Conservation (phyloP, 2,329 filamentous ascomycete species). For the Colletotrichum cuscutae region DNA sequence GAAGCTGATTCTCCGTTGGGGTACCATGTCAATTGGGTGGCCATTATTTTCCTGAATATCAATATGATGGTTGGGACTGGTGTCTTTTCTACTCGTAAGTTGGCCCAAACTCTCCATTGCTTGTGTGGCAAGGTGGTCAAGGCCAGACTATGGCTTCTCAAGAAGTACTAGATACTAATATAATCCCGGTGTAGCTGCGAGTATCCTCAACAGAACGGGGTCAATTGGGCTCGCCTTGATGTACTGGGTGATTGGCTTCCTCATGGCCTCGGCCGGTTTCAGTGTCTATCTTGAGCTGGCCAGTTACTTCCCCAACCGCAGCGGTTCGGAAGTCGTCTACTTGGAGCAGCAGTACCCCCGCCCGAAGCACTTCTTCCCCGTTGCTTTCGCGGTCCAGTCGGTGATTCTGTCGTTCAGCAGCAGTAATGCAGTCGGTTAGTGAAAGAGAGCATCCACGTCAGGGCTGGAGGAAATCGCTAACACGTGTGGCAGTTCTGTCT, state of each 20-base stretch:
- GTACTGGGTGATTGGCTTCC: constrained; percentile 72
- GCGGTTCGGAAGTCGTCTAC: constrained; percentile 74
- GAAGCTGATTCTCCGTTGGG: constrained; percentile 68
- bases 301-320: constrained; percentile 73
- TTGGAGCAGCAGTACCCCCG: constrained; percentile 75
- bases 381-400: constrained; percentile 71
- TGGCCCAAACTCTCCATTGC: too few relatives aligned
- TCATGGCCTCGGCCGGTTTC: constrained; percentile 66
- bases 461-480: neutral
- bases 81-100: constrained; percentile 72
- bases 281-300: constrained; percentile 72
- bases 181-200: constrained; percentile 54
- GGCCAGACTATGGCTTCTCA: too few relatives aligned
- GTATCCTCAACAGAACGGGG: constrained; percentile 68
- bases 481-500: constrained; percentile 65
- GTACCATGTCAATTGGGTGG: constrained; percentile 65
- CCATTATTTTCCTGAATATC: constrained; percentile 69
- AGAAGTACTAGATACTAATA: neutral
- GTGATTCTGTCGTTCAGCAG: constrained; percentile 74
- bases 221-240: constrained; percentile 71
- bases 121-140: too few relatives aligned
- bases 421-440: constrained; percentile 67
- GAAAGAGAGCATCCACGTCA: neutral
- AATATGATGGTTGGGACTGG: constrained; percentile 73
- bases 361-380: constrained; percentile 72